Evolutionary conservation across 2,329 filamentous ascomycete species (phyloP), one percentile per base, ranked within the genome.

Genomic region (Aspergillus sojae): DNA sequence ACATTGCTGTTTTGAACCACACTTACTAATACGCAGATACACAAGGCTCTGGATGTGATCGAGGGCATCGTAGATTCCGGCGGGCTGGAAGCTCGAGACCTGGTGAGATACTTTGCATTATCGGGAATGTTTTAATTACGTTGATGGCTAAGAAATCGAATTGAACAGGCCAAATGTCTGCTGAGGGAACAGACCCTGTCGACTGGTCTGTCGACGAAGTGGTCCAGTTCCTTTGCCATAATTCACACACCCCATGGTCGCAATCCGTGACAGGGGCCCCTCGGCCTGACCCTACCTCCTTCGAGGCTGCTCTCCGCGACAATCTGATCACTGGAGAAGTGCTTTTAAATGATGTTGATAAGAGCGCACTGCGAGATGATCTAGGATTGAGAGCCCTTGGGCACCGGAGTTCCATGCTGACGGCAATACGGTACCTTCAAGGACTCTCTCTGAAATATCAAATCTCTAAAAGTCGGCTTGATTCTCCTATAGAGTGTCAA

Each of bases 191-290:
- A 19, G 92, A 96, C 77, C 92, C 93, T n/a, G 90, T 89, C 75
- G 72, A 84, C 60, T 96, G 93, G 93, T 84, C 85, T 41, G 82
- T 89, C 36, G 87, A 90, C 43, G 83, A 88, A 41, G 86, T 96
- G 12, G 84, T 91, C 11, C 74, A 82, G 19, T 88, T 89, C 71
- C 81, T 96, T 4, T 92, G 89, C 72, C 81, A 84, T 26, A 71
- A 80, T 2, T 72, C 81, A 4, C 80, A 81, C 55, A 83, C 85
- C 11, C 72, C 75, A 58, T 81, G 79, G 78, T 71, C 74, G 11
- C 67, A 68, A 23, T 75, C 72, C 19, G 64, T 68, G n/a, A 63
- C 68, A 12, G 68, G 70, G 7, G 64, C 69, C 19, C 72, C 74
- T 62, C 78, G 88, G 9, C 86, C 88, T 5, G 81, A 91, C 57